phyloP scores from a whole-genome alignment of 495 filamentous ascomycete genomes.

The Neurospora sp. region DNA sequence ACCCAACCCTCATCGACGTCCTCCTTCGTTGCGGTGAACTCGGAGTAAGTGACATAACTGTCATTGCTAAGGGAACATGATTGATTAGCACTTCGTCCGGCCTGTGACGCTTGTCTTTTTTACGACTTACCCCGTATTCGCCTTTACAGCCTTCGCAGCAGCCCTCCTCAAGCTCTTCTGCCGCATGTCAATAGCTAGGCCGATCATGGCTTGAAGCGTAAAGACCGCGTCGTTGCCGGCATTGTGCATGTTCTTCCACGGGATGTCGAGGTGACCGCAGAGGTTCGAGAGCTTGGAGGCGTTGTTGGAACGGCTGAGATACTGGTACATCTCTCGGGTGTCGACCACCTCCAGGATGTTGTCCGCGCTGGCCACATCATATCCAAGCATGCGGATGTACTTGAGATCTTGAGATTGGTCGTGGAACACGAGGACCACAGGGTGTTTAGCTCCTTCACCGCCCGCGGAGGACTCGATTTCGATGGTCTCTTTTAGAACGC shows the following conservation, averaged over 20 bases:
- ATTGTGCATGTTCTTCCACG: slow-evolving; percentile 65
- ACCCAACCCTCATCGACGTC: slow-evolving; percentile 20
- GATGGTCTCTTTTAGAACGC: slow-evolving; percentile 19
- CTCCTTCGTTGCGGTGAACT: slow-evolving; percentile 4
- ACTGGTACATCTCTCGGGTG: slow-evolving; percentile 57
- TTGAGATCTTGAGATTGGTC: slow-evolving; percentile 53
- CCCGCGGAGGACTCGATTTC: slow-evolving; percentile 2
- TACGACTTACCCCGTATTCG: not conserved
- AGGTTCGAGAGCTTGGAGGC: slow-evolving; percentile 46
- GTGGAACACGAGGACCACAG: slow-evolving; percentile 73
- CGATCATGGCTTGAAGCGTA: slow-evolving; percentile 67
- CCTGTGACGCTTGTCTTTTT: not conserved
- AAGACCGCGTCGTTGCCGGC: slow-evolving; percentile 91
- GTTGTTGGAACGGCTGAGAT: slow-evolving; percentile 38
- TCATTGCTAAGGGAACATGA: not conserved
- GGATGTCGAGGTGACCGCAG: slow-evolving; percentile 54
- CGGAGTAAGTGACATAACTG: slow-evolving; percentile 2
- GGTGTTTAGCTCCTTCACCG: slow-evolving; percentile 29
- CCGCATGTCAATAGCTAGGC: slow-evolving; percentile 43
- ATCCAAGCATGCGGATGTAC: slow-evolving; percentile 52
- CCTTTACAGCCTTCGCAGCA: not conserved
- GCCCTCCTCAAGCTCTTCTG: slow-evolving; percentile 5
- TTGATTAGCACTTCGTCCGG: not conserved
- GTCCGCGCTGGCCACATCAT: slow-evolving; percentile 39
- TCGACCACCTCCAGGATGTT: slow-evolving; percentile 58